Conservation (phyloP, 176 grass and related monocot species). For the Lolium perenne region DNA sequence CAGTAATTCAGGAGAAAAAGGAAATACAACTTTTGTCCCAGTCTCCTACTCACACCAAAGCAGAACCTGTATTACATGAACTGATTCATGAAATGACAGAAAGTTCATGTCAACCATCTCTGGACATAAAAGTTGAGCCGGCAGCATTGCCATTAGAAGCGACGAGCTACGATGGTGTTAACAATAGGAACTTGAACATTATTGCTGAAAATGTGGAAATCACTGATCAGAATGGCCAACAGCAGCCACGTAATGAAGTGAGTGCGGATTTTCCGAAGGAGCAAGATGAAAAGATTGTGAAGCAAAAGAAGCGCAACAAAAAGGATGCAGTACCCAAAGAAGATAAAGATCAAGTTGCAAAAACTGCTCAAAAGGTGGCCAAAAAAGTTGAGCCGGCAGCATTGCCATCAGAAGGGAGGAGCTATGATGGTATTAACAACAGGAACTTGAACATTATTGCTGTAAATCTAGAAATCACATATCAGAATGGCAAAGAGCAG, state of each 20-base stretch:
- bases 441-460: conserved; percentile 23
- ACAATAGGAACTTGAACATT: conserved; percentile 19
- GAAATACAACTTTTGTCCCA: conserved; percentile 7
- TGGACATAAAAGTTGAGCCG: conserved; percentile 23
- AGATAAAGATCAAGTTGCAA: conserved; percentile 44
- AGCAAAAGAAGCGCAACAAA: conserved; percentile 59
- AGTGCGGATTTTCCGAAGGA: conserved; percentile 19
- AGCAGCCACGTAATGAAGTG: conserved; percentile 21
- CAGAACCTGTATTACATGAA: conserved; percentile 11
- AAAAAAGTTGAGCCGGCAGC: neutral
- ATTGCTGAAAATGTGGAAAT: conserved; percentile 34
- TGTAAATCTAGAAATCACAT: conserved; percentile 30
- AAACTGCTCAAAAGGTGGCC: conserved; percentile 62
- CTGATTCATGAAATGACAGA: neutral
- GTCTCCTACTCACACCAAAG: conserved; percentile 11
- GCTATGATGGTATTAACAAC: conserved; percentile 1
- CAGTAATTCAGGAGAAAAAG: conserved; percentile 21
- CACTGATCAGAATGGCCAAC: conserved; percentile 20
- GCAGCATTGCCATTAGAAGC: conserved; percentile 17
- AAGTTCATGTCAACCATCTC: conserved; percentile 11
- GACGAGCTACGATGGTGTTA: conserved; percentile 3
- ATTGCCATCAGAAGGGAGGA: neutral
- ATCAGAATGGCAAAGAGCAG: conserved; percentile 26
- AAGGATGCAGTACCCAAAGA: conserved; percentile 52
- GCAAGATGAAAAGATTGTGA: conserved; percentile 43